phyloP scores from a whole-genome alignment of 2,329 filamentous ascomycete genomes.

The Dactylellina drechsleri region DNA sequence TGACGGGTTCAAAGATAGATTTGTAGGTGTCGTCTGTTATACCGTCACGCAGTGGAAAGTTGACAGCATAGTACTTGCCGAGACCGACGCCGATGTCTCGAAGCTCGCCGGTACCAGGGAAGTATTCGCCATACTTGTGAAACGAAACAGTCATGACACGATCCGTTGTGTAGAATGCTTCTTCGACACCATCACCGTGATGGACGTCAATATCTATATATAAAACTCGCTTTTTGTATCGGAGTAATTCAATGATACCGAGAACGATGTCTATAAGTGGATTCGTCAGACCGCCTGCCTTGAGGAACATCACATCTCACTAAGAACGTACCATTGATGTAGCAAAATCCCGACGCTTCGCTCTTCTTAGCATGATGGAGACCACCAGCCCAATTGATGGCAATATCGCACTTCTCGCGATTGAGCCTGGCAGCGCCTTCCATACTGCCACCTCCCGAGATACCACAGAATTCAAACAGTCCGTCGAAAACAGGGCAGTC shows the following conservation, averaged over 20 bases:
- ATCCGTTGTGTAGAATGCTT: conserved; percentile 89
- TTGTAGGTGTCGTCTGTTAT: conserved; percentile 92
- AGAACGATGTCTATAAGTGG: conserved; percentile 84
- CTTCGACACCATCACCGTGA: conserved; percentile 89
- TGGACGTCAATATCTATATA: conserved; percentile 97
- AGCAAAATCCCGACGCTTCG: conserved; percentile 95
- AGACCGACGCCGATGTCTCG: conserved; percentile 88
- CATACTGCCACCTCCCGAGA: conserved; percentile 76
- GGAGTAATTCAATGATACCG: conserved; percentile 86
- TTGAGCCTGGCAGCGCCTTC: conserved; percentile 76
- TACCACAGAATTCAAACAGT: conserved; percentile 76
- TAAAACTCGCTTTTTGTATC: conserved; percentile 82
- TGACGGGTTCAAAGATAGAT: conserved; percentile 82
- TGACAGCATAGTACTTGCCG: conserved; percentile 87
- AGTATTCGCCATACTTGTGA: conserved; percentile 90
- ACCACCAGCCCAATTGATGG: conserved; percentile 96
- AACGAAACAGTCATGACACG: conserved; percentile 93
- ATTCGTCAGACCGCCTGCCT: conserved; percentile 65
- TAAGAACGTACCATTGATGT: conserved; percentile 81
- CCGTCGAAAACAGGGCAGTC: conserved; percentile 75
- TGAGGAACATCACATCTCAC: neutral
- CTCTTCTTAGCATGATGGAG: conserved; percentile 95
- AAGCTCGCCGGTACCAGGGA: conserved; percentile 88
- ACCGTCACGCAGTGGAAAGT: conserved; percentile 88
- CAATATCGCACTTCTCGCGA: conserved; percentile 79